Percentiles rank a stretch among this genome's conserved stretches.
Conservation (phyloP, 495 filamentous ascomycete genomes). For the Aspergillus indologenus region DNA sequence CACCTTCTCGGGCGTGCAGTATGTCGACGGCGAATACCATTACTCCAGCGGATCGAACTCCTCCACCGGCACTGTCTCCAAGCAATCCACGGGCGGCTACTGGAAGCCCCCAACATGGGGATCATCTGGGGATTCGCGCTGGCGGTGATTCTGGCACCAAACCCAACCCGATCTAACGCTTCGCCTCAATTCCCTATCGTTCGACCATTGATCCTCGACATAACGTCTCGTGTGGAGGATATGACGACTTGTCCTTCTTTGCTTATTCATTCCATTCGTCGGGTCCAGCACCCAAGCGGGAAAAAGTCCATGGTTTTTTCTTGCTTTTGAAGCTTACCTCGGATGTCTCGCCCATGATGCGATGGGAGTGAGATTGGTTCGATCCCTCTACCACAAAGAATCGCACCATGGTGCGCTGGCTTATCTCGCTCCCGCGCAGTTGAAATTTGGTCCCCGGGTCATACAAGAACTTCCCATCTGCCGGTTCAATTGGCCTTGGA, state of each 20-base stretch:
- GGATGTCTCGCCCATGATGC: neutral
- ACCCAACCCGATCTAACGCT: constrained; percentile 1
- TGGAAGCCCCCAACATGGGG: constrained; percentile 39
- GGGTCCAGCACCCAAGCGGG: constrained; percentile 8
- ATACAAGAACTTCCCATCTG: neutral
- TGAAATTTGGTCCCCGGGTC: neutral
- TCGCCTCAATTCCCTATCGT: constrained; percentile 2
- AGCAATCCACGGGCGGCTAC: constrained; percentile 40
- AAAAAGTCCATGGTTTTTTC: constrained; percentile 12
- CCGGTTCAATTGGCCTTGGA: neutral
- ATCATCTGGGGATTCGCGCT: constrained; percentile 29
- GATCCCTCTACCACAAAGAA: neutral
- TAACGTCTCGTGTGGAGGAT: constrained; percentile 23
- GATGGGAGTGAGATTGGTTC: neutral
- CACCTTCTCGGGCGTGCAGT: constrained; percentile 81
- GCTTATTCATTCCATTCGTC: constrained; percentile 5
- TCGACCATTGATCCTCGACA: constrained; percentile 20
- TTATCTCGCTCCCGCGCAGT: neutral
- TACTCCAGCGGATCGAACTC: constrained; percentile 47
- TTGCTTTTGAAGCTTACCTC: neutral
- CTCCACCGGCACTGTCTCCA: constrained; percentile 40
- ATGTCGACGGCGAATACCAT: constrained; percentile 91
- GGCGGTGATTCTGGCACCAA: constrained; percentile 19
- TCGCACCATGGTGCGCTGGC: neutral
- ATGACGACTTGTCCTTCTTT: constrained; percentile 16